Evolutionary conservation across 495 filamentous ascomycete species (phyloP).

Genomic region (Neurospora sp.): DNA sequence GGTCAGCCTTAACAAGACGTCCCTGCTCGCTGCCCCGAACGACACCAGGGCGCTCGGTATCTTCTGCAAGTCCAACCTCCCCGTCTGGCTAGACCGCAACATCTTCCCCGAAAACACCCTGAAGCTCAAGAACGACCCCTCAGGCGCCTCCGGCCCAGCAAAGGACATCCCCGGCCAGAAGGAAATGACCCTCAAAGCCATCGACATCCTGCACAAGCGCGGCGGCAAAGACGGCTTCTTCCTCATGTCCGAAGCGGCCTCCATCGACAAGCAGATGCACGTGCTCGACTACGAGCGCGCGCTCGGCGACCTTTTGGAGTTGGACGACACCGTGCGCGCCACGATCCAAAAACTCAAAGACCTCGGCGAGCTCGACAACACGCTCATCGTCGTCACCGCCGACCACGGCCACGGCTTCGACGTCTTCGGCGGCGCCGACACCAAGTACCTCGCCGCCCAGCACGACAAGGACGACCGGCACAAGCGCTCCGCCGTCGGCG

Average conservation of each 20-base stretch:
- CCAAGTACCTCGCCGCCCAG: conserved; percentile 51
- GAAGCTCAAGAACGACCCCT: conserved; percentile 50
- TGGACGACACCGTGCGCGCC: conserved; percentile 62
- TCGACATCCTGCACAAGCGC: conserved; percentile 57
- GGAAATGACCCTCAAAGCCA: conserved; percentile 73
- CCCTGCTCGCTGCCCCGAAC: conserved; percentile 40
- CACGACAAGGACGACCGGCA: conserved; percentile 38
- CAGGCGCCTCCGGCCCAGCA: conserved; percentile 46
- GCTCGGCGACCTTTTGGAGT: conserved; percentile 63
- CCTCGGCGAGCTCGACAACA: conserved; percentile 49
- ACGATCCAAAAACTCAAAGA: conserved; percentile 51
- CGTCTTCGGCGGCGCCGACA: conserved; percentile 39
- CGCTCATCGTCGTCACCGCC: conserved; percentile 59
- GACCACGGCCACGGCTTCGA: conserved; percentile 72
- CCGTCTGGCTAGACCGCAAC: conserved; percentile 65
- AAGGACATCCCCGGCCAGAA: conserved; percentile 61
- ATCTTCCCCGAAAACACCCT: conserved; percentile 54
- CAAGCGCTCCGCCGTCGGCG: conserved; percentile 58
- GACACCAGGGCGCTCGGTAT: conserved; percentile 53
- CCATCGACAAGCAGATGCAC: conserved; percentile 76
- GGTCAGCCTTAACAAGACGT: conserved; percentile 56
- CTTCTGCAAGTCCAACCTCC: conserved; percentile 54
- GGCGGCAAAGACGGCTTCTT: conserved; percentile 59
- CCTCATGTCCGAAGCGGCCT: conserved; percentile 67
- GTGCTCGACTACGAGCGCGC: conserved; percentile 65